Conservation (phyloP, 352 stramenopile genomes). For the Globisporangium megalacanthum region DNA sequence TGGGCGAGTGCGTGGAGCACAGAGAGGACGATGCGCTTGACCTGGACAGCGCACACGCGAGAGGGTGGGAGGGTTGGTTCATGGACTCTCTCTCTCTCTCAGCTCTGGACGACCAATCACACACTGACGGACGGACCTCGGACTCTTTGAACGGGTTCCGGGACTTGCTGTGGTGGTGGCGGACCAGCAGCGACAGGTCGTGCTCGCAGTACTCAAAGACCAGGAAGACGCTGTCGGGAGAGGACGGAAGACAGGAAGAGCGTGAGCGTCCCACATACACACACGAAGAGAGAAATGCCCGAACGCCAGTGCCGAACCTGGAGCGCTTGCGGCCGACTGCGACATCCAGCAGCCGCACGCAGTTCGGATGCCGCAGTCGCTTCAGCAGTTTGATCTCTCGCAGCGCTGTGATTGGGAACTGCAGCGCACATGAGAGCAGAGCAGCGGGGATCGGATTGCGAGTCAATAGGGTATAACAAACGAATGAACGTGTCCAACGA, state of each 20-base stretch:
- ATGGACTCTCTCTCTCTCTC: no score
- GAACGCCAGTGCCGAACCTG: no score
- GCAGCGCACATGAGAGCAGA: background rate
- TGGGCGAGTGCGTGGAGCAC: constrained; percentile 66
- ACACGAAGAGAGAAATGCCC: no score
- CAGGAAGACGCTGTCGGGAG: no score
- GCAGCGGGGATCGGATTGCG: no score
- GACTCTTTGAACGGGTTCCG: constrained; percentile 69
- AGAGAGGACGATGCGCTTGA: constrained; percentile 89
- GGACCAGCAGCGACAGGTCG: constrained; percentile 69
- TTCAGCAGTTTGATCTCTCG: constrained; percentile 75
- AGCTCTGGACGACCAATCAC: background rate
- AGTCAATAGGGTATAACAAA: no score
- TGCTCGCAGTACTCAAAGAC: constrained; percentile 90
- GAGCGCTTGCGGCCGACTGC: constrained; percentile 64
- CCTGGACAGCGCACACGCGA: constrained; percentile 2
- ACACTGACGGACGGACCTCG: constrained; percentile 34
- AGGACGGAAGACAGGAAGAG: no score
- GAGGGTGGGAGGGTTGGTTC: no score
- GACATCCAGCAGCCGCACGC: constrained; percentile 65
- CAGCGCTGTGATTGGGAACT: constrained; percentile 78
- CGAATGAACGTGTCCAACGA: no score
- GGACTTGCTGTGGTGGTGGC: constrained; percentile 42
- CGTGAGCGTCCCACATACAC: no score
- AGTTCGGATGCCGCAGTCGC: constrained; percentile 63